Percentiles rank a stretch among this genome's conserved stretches.
Conservation (phyloP, 2,329 filamentous ascomycete genomes). For the Sarocladiaceae sp. region DNA sequence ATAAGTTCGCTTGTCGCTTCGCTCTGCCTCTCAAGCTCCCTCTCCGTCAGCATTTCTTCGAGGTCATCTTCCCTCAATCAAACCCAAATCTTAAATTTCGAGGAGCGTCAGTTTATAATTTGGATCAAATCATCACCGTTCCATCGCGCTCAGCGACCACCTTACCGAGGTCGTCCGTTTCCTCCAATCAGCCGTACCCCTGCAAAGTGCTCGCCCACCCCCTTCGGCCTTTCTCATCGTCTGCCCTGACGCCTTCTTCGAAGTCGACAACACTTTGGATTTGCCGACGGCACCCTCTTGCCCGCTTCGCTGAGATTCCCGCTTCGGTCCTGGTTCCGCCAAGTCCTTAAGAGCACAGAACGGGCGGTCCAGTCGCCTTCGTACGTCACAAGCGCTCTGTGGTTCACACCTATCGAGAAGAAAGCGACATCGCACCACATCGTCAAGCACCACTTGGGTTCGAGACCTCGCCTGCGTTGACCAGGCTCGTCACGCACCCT, state of each 20-base stretch:
- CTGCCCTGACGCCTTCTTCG: not conserved
- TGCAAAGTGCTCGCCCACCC: constrained; percentile 7
- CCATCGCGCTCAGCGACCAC: not conserved
- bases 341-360: constrained; percentile 5
- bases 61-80: not conserved
- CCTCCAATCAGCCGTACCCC: constrained; percentile 6
- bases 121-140: not conserved
- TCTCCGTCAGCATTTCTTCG: not conserved
- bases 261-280: constrained; percentile 1
- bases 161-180: constrained; percentile 1
- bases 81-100: not conserved
- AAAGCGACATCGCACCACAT: too few relatives aligned
- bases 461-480: not conserved
- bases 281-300: constrained; percentile 8
- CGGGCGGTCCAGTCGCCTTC: constrained; percentile 3
- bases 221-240: constrained; percentile 5
- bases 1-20: not conserved
- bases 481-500: not conserved
- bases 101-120: not conserved
- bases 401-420: too few relatives aligned
- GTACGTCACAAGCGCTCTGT: too few relatives aligned
- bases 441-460: not conserved
- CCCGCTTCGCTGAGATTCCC: constrained; percentile 6
- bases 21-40: not conserved
- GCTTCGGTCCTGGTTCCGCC: constrained; percentile 6